These are phyloP conservation scores for Ciborinia camelliae DNA, from an alignment of 2,329 filamentous ascomycete species.

Conservation along the genomic window DNA sequence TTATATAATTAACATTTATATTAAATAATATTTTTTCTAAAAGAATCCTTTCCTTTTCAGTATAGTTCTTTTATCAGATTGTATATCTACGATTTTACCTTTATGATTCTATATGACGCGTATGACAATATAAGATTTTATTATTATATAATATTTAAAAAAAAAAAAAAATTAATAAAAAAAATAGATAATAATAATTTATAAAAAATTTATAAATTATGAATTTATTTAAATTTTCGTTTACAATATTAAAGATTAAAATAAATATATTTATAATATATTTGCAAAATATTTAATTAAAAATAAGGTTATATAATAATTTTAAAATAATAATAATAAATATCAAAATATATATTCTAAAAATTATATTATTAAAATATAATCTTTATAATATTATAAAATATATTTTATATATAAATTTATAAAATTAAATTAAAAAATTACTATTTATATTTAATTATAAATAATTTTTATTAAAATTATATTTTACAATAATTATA, in stretches of 20 bases:
- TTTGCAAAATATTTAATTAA: neutral
- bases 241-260: neutral
- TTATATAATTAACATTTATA: too few species aligned
- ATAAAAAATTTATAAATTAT: neutral
- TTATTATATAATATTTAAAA: neutral
- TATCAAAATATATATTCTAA: neutral
- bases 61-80: too few species aligned
- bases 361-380: neutral
- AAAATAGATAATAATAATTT: neutral
- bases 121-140: neutral
- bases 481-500: slow-evolving; percentile 15
- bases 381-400: slow-evolving; percentile 7
- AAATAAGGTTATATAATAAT: neutral
- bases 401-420: slow-evolving; percentile 1
- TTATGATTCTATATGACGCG: too few species aligned
- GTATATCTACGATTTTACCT: too few species aligned
- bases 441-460: slow-evolving; percentile 4
- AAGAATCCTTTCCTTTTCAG: too few species aligned
- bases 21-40: too few species aligned
- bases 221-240: neutral
- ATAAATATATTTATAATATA: neutral
- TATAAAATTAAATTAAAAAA: neutral
- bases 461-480: neutral
- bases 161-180: neutral
- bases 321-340: neutral